Conservation (phyloP, 2,329 filamentous ascomycete species). For the Escovopsis sp. region DNA sequence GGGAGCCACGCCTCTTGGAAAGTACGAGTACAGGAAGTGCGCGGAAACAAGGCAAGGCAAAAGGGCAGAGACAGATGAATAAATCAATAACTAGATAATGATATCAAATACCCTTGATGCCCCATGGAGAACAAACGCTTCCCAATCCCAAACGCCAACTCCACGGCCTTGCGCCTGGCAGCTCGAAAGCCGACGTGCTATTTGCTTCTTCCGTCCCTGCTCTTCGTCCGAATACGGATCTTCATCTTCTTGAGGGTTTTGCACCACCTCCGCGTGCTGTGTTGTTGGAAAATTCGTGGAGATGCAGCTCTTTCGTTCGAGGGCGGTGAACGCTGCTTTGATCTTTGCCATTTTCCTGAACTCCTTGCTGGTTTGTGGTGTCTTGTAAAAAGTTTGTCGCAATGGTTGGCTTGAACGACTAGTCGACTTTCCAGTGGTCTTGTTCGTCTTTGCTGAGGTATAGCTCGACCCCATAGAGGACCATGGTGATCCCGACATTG, state of each 20-base stretch:
- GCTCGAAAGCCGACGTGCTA: slow-evolving; percentile 5
- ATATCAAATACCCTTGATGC: slow-evolving; percentile 20
- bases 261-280: slow-evolving; percentile 4
- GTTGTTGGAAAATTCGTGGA: too few species aligned
- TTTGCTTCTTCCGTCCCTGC: not conserved
- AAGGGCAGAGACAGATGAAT: slow-evolving; percentile 4
- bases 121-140: slow-evolving; percentile 15
- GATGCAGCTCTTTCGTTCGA: too few species aligned
- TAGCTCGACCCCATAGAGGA: slow-evolving; percentile 77
- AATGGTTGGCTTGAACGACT: slow-evolving; percentile 20
- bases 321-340: too few species aligned
- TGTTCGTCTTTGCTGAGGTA: slow-evolving; percentile 74
- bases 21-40: not conserved
- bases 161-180: slow-evolving; percentile 10
- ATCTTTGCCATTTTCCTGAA: not conserved
- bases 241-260: slow-evolving; percentile 1
- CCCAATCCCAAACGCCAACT: slow-evolving; percentile 18
- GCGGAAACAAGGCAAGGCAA: slow-evolving; percentile 1
- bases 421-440: slow-evolving; percentile 94
- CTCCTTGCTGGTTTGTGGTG: not conserved
- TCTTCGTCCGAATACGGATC: not conserved
- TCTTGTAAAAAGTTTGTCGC: not conserved
- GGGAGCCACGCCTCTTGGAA: too few species aligned
- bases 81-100: slow-evolving; percentile 6
- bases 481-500: slow-evolving; percentile 81